phyloP scores from a whole-genome alignment of 2,329 filamentous ascomycete species.

The Xylariaceae sp. region DNA sequence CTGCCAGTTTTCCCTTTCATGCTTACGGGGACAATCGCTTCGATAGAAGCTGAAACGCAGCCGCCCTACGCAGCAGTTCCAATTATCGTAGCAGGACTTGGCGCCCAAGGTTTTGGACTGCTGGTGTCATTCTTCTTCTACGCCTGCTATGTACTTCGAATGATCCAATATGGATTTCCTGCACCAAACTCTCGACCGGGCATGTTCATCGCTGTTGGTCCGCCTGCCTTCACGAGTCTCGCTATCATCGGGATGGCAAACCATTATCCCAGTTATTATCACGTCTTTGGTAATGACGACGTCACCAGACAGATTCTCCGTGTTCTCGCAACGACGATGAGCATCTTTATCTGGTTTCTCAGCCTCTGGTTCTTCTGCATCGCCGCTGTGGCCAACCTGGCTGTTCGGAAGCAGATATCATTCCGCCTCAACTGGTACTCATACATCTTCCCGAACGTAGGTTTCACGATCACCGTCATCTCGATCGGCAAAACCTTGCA shows the following conservation, averaged over 20 bases:
- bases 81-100: conserved; percentile 51
- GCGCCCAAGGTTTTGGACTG: conserved; percentile 54
- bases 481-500: conserved; percentile 60
- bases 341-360: conserved; percentile 55
- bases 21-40: conserved; percentile 47
- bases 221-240: conserved; percentile 50
- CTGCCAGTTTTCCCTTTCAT: conserved; percentile 45
- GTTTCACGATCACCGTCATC: conserved; percentile 66
- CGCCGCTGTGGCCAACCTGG: conserved; percentile 38
- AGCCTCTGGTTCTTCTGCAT: conserved; percentile 58
- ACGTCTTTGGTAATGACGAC: conserved; percentile 37
- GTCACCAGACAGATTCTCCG: conserved; percentile 43
- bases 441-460: conserved; percentile 71
- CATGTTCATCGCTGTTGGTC: conserved; percentile 61
- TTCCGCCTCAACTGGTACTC: conserved; percentile 65
- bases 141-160: conserved; percentile 48
- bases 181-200: conserved; percentile 43
- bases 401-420: conserved; percentile 37
- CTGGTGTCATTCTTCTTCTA: conserved; percentile 52
- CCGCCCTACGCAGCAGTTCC: conserved; percentile 43
- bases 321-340: conserved; percentile 49
- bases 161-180: conserved; percentile 52
- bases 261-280: conserved; percentile 35
- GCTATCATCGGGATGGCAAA: conserved; percentile 55
- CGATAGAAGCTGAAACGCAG: conserved; percentile 41